A percentile compares a stretch with the other conserved stretches of the same genome.
These are phyloP conservation scores for Phytopythium boreale DNA, from an alignment of 352 stramenopile species.

Conservation along the genomic window DNA sequence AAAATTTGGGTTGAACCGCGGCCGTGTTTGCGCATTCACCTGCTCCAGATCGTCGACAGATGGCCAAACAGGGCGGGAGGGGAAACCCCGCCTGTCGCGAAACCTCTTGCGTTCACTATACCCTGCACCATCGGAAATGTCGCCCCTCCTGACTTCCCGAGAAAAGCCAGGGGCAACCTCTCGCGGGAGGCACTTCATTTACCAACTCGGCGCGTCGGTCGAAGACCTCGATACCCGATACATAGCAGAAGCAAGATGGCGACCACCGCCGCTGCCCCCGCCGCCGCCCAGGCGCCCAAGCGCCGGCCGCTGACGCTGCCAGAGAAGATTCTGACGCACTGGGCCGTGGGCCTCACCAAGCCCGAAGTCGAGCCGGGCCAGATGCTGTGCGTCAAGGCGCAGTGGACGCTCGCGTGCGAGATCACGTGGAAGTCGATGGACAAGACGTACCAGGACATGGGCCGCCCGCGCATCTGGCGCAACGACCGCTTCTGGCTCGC, in stretches of 20 bases:
- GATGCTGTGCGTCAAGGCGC: conserved; percentile 83
- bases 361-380: conserved; percentile 62
- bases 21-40: conserved; percentile 7
- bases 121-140: conserved; percentile 24
- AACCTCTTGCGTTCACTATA: conserved; percentile 1
- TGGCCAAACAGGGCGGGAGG: conserved; percentile 1
- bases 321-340: conserved; percentile 83
- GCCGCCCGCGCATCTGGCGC: conserved; percentile 76
- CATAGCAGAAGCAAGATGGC: conserved; percentile 7
- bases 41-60: background rate
- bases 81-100: background rate
- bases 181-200: background rate
- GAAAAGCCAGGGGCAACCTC: background rate
- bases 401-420: conserved; percentile 83
- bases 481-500: conserved; percentile 88
- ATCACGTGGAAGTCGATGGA: conserved; percentile 90
- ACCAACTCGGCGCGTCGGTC: background rate
- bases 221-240: background rate
- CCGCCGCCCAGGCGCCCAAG: conserved; percentile 8
- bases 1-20: background rate
- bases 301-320: conserved; percentile 70
- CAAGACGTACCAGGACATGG: conserved; percentile 88
- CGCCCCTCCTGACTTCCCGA: conserved; percentile 1
- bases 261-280: conserved; percentile 4
- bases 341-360: conserved; percentile 63